phyloP scores from a whole-genome alignment of 331 rosid species.

The Dryas integrifolia region DNA sequence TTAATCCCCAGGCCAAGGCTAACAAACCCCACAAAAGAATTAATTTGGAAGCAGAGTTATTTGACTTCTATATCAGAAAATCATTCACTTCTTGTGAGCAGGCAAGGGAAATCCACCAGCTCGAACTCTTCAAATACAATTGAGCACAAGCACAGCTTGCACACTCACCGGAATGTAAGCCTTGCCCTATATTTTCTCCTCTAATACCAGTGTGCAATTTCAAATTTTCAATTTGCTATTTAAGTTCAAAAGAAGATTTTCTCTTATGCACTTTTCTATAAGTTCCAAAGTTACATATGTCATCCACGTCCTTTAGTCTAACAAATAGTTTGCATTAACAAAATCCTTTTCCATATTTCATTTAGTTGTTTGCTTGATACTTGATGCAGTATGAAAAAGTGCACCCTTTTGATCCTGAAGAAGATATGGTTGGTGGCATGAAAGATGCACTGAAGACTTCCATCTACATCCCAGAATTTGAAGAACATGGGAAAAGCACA shows the following conservation, averaged over 20 bases:
- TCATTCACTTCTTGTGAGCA: constrained; percentile 3
- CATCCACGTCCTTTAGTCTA: background rate
- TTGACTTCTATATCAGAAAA: background rate
- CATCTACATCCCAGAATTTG: constrained; percentile 30
- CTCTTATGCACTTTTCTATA: background rate
- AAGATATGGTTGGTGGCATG: background rate
- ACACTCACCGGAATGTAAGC: constrained; percentile 39
- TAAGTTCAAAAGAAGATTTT: background rate
- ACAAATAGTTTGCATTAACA: constrained; percentile 11
- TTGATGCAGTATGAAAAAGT: constrained; percentile 50
- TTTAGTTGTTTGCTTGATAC: constrained; percentile 23
- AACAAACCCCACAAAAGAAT: background rate
- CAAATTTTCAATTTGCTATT: background rate
- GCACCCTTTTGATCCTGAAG: constrained; percentile 43
- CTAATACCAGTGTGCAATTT: background rate
- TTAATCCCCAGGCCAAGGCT: background rate
- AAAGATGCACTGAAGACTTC: constrained; percentile 22
- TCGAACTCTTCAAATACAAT: constrained; percentile 13
- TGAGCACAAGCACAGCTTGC: constrained; percentile 35
- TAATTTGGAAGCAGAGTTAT: background rate
- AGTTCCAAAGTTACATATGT: background rate
- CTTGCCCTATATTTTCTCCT: constrained; percentile 1
- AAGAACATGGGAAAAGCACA: constrained; percentile 28
- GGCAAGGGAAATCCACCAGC: constrained; percentile 17
- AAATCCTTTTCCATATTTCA: background rate